Conservation (phyloP, 1,139 yeast genomes). For the Dujonia santamariae region DNA sequence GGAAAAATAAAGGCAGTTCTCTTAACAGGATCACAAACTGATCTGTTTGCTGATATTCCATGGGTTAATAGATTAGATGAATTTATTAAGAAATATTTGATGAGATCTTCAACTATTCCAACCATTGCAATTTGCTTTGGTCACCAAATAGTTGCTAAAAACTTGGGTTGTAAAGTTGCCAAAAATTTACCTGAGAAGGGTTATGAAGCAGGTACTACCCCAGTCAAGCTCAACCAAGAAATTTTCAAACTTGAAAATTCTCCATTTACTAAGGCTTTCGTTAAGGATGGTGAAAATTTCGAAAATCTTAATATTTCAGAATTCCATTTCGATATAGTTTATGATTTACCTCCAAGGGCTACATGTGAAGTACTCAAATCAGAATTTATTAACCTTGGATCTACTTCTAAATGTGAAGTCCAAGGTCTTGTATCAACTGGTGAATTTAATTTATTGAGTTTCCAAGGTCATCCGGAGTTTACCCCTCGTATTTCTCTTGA, state of each 20-base stretch:
- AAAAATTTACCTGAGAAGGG: slow-evolving; percentile 51
- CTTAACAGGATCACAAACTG: slow-evolving; percentile 65
- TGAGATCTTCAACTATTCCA: slow-evolving; percentile 28
- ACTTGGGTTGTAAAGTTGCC: slow-evolving; percentile 59
- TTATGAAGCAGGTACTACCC: slow-evolving; percentile 70
- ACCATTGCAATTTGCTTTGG: slow-evolving; percentile 79
- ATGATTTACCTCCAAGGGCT: slow-evolving; percentile 27
- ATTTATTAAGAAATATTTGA: slow-evolving; percentile 33
- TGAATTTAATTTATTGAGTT: slow-evolving; percentile 49
- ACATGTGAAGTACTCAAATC: slow-evolving; percentile 12
- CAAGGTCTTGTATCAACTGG: slow-evolving; percentile 60
- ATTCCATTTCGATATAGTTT: slow-evolving; percentile 71
- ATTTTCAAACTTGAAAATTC: slow-evolving; percentile 26
- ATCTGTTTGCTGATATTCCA: slow-evolving; percentile 48
- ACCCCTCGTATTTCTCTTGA: slow-evolving; percentile 30
- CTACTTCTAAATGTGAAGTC: slow-evolving; percentile 49
- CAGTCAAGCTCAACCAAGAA: slow-evolving; percentile 45
- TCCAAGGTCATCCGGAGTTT: slow-evolving; percentile 94
- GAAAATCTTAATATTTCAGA: slow-evolving; percentile 48
- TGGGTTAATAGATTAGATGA: slow-evolving; percentile 55
- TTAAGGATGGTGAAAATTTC: slow-evolving; percentile 15
- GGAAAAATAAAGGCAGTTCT: slow-evolving; percentile 45
- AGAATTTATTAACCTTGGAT: slow-evolving; percentile 45
- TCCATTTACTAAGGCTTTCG: slow-evolving; percentile 27
- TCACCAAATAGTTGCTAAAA: slow-evolving; percentile 72